Evolutionary conservation across 768 basidiomycete species (phyloP), one percentile per base, ranked within the genome.

Genomic region (Xerocomellus intermedius): DNA sequence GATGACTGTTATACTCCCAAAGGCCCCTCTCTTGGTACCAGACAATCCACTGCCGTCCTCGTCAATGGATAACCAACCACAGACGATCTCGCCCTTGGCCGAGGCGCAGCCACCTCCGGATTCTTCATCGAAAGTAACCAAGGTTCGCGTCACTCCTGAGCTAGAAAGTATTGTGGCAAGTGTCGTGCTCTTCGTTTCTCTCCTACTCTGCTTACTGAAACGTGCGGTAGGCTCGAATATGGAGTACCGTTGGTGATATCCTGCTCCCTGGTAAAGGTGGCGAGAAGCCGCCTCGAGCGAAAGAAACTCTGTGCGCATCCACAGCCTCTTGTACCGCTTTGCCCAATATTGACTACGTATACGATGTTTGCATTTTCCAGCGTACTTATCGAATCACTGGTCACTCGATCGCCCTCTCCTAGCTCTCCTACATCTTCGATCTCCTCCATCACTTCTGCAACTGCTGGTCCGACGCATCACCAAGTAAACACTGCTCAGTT

Each of bases 401-500:
- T 85, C 42, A 59, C 69, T 16, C 76, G 79, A 48, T 75, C 76
- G 1, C 82, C 83, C 22, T 71, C 79, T 26, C 79, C 81, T 9
- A 66, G 71, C 12, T 87, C 87, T 8, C 86, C 87, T 4, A 75
- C 80, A 13, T 74, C 79, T 0, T 82, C 85, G 9, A 77, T 80
- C 28, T 84, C 85, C 6, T 80, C 77, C n/a, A 55, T 74, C 26
- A 42, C 72, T 21, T 63, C 76, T 12, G 57, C 69, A 12, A 68
- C 74, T 12, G 60, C 70, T n/a, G 68, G 70, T 12, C 81, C 82
- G 2, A 84, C 84, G 6, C 70, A 79, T 26, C 88, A 90, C 61
- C 88, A 90, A 62, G 79, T 91, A 13, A 75, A 88, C 56, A 89
- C 81, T 3, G 87, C 88, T 4, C 78, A 83, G 62, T 73, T 92